Evolutionary conservation across 805 yeast genomes (phyloP).

Genomic region (Yarrowia phangngaensis): DNA sequence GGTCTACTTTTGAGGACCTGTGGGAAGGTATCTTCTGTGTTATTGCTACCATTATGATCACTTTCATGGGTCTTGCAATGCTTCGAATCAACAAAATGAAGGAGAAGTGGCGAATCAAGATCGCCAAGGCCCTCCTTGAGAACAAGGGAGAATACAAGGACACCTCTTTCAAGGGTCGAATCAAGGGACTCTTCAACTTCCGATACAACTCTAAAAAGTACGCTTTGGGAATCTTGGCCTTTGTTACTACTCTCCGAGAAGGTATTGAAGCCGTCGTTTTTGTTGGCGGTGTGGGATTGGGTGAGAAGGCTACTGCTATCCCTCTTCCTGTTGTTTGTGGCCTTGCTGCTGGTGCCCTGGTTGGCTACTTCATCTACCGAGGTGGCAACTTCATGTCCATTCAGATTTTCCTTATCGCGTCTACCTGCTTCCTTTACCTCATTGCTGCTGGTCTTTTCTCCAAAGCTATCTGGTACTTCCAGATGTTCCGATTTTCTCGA

Average conservation of each 20-base stretch:
- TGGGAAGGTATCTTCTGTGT: slow-evolving; percentile 97
- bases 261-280: slow-evolving; percentile 96
- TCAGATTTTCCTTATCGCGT: slow-evolving; percentile 78
- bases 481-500: slow-evolving; percentile 58
- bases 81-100: slow-evolving; percentile 92
- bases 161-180: slow-evolving; percentile 44
- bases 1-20: slow-evolving; percentile 82
- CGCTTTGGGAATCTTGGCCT: slow-evolving; percentile 84
- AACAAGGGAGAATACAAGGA: slow-evolving; percentile 41
- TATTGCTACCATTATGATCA: slow-evolving; percentile 81
- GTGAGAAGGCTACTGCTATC: slow-evolving; percentile 64
- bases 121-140: slow-evolving; percentile 76
- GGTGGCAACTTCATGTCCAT: slow-evolving; percentile 81
- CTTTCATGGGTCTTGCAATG: slow-evolving; percentile 94
- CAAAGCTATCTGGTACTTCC: slow-evolving; percentile 88
- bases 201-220: slow-evolving; percentile 48
- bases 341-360: slow-evolving; percentile 66
- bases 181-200: slow-evolving; percentile 44
- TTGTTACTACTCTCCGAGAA: slow-evolving; percentile 88
- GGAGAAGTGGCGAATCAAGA: slow-evolving; percentile 93
- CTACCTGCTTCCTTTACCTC: slow-evolving; percentile 84
- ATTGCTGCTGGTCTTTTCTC: slow-evolving; percentile 92
- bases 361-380: slow-evolving; percentile 69
- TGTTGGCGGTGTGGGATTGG: slow-evolving; percentile 90
- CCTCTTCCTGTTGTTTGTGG: slow-evolving; percentile 93